These are phyloP conservation scores for Penicillium sp. DNA, from an alignment of 2,329 filamentous ascomycete genomes.

Conservation along the genomic window DNA sequence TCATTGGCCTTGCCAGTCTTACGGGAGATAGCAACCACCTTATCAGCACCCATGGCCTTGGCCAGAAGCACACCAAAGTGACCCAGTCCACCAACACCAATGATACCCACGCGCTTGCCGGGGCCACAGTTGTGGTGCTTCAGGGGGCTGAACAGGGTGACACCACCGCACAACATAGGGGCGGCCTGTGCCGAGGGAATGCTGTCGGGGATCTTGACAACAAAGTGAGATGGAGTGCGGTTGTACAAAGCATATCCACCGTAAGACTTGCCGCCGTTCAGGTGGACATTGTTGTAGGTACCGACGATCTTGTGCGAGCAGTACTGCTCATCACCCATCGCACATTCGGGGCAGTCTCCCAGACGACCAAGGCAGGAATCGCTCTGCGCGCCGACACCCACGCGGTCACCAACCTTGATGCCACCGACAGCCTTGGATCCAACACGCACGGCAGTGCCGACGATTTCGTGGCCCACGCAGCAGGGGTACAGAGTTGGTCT, in stretches of 20 bases:
- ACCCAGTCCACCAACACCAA: slow-evolving; percentile 65
- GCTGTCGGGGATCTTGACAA: slow-evolving; percentile 48
- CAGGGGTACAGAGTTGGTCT: slow-evolving; percentile 34
- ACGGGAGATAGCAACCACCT: slow-evolving; percentile 51
- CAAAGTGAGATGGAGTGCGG: slow-evolving; percentile 51
- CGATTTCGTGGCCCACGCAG: slow-evolving; percentile 58
- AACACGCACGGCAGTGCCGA: slow-evolving; percentile 52
- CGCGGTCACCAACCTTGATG: slow-evolving; percentile 31
- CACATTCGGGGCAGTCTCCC: slow-evolving; percentile 48
- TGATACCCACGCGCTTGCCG: slow-evolving; percentile 62
- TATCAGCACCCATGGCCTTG: slow-evolving; percentile 61
- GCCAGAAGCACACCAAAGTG: slow-evolving; percentile 66
- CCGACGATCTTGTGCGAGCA: slow-evolving; percentile 25
- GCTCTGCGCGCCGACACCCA: slow-evolving; percentile 54
- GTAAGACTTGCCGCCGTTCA: slow-evolving; percentile 54
- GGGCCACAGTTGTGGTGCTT: slow-evolving; percentile 59
- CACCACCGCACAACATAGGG: slow-evolving; percentile 69
- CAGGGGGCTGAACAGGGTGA: slow-evolving; percentile 65
- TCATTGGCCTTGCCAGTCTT: slow-evolving; percentile 45
- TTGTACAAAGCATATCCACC: slow-evolving; percentile 57
- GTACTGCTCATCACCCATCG: slow-evolving; percentile 34
- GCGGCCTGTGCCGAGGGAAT: slow-evolving; percentile 48
- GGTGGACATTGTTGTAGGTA: slow-evolving; percentile 28
- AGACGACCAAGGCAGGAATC: slow-evolving; percentile 44
- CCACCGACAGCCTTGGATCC: slow-evolving; percentile 36